A percentile compares a stretch with the other conserved stretches of the same genome.
Evolutionary conservation across 306 rosid genomes (phyloP).

Genomic region (Malus asiatica): DNA sequence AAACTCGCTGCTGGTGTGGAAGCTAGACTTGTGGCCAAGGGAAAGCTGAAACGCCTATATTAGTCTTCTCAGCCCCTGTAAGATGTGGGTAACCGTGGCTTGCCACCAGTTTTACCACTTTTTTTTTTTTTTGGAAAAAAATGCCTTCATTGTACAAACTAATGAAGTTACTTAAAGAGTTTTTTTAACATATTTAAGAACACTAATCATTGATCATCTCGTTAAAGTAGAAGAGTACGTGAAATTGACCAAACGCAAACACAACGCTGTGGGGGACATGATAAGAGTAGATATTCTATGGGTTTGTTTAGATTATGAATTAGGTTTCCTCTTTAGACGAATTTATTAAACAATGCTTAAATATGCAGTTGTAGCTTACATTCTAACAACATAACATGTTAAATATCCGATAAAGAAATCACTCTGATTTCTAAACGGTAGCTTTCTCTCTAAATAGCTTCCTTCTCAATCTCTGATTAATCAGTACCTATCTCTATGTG

Average conservation of each 20-base stretch:
- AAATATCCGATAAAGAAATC: no score
- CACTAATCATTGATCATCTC: neutral
- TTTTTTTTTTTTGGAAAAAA: no score
- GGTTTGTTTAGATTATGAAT: no score
- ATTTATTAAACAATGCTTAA: no score
- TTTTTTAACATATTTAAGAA: neutral
- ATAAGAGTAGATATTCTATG: neutral
- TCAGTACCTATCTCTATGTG: neutral
- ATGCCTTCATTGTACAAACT: no score
- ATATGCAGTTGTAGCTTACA: no score
- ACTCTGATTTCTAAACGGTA: no score
- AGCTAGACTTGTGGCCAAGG: accelerated
- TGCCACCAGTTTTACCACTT: no score
- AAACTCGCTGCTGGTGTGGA: no score
- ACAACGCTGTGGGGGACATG: conserved; percentile 13
- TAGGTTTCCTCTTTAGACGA: no score
- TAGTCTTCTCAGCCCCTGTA: accelerated
- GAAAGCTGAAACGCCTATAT: no score
- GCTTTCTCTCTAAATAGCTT: neutral
- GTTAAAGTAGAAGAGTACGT: neutral
- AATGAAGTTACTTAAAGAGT: neutral
- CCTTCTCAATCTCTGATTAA: neutral
- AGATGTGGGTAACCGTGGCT: accelerated
- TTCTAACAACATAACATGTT: neutral
- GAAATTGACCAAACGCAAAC: conserved; percentile 19